Evolutionary conservation across 805 yeast species (phyloP), one percentile per base, ranked within the genome.

Genomic region (Ogataea polymorpha): DNA sequence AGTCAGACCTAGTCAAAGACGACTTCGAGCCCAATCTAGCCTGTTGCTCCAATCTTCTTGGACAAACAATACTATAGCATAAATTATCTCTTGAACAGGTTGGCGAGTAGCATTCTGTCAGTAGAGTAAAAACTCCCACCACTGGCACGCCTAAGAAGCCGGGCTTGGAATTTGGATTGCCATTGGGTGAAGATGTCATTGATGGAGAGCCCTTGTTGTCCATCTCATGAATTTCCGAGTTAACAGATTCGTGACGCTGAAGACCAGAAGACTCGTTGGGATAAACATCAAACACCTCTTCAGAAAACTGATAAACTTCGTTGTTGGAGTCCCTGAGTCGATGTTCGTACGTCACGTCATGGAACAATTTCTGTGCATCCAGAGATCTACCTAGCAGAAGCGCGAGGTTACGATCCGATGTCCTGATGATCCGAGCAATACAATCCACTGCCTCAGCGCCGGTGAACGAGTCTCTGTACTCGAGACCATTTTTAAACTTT

Each of bases 41-140:
- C 59, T 91, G 98, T 63, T 93, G 98, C 63, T 91, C 98, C 36
- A 93, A 69, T 48, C 98, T 75, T 51, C 96, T 76, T 12, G 99
- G 99, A 66, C 99, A 93, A 10, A 96, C 95, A 52, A 93, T 90
- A 31, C 96, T 86, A 64, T 93, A 93, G 65, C 99, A 93, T 28
- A 91, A 68, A 24, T 78, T 71, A 55, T 87, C 95, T 37, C 95
- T 71, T 5, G 96, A 82, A 65, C 99, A 93, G 0, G 99, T 93
- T 24, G 99, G 96, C 0, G 97, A 89, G 58, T 93, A 93, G 65
- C 99, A 93, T 57, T 90, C 96, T 0, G 97, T 86, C 47, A 93
- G 69, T 31, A 91, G 68, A 1, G 96, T 91, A 57, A 91, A 93
- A 3, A 93, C 96, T 52, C 99, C 99, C 61, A 86, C 86, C 9